Conservation (phyloP, 352 stramenopile genomes). For the Pythium coloratum region DNA sequence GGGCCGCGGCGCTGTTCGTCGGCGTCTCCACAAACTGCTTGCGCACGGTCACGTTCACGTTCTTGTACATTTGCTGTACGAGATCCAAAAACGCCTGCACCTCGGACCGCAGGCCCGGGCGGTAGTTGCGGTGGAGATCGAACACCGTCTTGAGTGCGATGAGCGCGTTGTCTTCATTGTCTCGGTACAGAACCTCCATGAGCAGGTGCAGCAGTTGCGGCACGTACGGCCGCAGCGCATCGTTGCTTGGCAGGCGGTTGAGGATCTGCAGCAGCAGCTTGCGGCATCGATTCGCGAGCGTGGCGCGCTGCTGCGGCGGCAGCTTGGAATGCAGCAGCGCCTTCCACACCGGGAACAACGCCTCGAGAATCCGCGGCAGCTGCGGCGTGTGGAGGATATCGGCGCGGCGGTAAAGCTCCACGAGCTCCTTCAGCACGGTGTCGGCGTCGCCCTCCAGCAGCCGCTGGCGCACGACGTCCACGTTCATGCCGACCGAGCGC, state of each 20-base stretch:
- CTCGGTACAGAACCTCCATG: conserved; percentile 92
- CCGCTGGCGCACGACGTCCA: conserved; percentile 86
- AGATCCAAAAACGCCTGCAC: conserved; percentile 89
- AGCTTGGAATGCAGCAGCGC: conserved; percentile 78
- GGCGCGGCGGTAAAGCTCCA: conserved; percentile 83
- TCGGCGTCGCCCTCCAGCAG: conserved; percentile 77
- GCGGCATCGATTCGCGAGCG: conserved; percentile 86
- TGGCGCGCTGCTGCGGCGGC: conserved; percentile 70
- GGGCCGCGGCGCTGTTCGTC: neutral
- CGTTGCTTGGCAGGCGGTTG: conserved; percentile 94
- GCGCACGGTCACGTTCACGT: conserved; percentile 77
- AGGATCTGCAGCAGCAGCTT: conserved; percentile 95
- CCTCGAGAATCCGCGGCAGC: conserved; percentile 89
- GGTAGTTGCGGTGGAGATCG: conserved; percentile 97
- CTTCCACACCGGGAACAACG: conserved; percentile 90
- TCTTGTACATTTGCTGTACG: conserved; percentile 91
- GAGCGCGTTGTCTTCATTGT: conserved; percentile 98
- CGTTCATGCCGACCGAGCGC: conserved; percentile 60
- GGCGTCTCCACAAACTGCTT: conserved; percentile 79
- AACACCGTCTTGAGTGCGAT: conserved; percentile 96
- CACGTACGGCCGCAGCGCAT: conserved; percentile 94
- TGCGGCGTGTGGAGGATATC: conserved; percentile 90
- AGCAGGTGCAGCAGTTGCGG: conserved; percentile 89
- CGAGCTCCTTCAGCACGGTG: conserved; percentile 79
- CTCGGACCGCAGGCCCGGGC: conserved; percentile 85